Percentiles rank a stretch among this genome's conserved stretches.
Evolutionary conservation across 1,284 basidiomycete genomes (phyloP).

Genomic region (Sanguinoderma infundibulare): DNA sequence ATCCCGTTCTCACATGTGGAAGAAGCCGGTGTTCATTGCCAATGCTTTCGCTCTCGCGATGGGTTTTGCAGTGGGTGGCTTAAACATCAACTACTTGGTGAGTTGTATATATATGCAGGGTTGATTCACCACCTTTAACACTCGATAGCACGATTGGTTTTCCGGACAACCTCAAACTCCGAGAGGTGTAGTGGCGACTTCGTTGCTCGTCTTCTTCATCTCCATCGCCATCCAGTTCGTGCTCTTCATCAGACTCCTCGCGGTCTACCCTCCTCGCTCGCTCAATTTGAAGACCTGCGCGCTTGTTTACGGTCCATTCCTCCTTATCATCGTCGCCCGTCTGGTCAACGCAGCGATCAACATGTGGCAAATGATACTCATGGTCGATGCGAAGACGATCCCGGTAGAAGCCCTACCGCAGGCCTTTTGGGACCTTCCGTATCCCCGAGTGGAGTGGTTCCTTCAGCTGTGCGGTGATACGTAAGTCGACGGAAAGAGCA

Average conservation of each 20-base stretch:
- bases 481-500: slow-evolving; percentile 13
- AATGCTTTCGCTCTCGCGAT: too few relatives aligned
- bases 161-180: too few relatives aligned
- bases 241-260: slow-evolving; percentile 29
- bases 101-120: too few relatives aligned
- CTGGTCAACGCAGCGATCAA: neutral
- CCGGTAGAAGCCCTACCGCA: neutral
- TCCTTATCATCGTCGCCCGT: neutral
- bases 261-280: slow-evolving; percentile 25
- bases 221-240: slow-evolving; percentile 27
- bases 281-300: neutral
- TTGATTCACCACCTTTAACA: too few relatives aligned
- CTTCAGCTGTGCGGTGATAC: slow-evolving; percentile 31
- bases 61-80: too few relatives aligned
- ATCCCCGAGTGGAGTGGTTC: slow-evolving; percentile 32
- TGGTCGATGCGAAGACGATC: neutral
- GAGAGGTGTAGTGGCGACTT: too few relatives aligned
- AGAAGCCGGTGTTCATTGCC: too few relatives aligned
- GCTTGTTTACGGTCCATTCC: slow-evolving; percentile 2
- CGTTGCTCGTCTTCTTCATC: slow-evolving; percentile 10
- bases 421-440: too few relatives aligned
- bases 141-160: too few relatives aligned
- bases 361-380: neutral
- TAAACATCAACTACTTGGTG: too few relatives aligned
- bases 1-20: too few relatives aligned